Evolutionary conservation across 1,284 basidiomycete genomes (phyloP).

Genomic region (Serendipita sp.): DNA sequence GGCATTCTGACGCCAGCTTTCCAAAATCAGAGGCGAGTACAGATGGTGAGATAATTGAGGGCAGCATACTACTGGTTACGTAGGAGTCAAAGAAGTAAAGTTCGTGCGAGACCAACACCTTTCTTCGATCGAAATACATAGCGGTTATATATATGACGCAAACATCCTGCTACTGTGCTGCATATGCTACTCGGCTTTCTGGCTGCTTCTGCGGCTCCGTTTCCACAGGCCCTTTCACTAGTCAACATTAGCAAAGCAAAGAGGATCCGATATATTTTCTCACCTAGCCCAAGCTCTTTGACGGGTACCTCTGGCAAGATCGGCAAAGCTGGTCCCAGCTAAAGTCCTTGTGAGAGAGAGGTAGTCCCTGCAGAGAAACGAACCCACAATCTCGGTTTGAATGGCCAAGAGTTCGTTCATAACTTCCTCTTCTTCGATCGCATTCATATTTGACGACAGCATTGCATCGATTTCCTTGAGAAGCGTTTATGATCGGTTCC

Average conservation of each 20-base stretch:
- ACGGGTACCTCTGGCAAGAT: background rate
- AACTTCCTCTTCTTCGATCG: constrained; percentile 89
- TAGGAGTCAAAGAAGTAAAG: background rate
- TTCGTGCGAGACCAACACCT: background rate
- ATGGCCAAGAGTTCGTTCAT: constrained; percentile 64
- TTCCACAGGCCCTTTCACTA: background rate
- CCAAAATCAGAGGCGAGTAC: constrained; percentile 93
- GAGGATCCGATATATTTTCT: background rate
- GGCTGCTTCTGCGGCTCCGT: background rate
- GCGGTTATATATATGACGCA: background rate
- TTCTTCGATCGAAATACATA: background rate
- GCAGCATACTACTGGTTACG: constrained; percentile 42
- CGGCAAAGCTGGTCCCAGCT: background rate
- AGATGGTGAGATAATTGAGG: constrained; percentile 79
- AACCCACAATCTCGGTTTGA: constrained; percentile 41
- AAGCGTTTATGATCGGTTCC: background rate
- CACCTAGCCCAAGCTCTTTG: background rate
- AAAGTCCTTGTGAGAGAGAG: background rate
- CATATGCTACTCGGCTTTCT: background rate
- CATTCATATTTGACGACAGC: constrained; percentile 64
- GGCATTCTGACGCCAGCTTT: constrained; percentile 80
- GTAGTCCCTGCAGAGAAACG: background rate
- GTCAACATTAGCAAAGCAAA: background rate
- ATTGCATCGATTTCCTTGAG: constrained; percentile 80
- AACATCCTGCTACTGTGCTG: background rate